Conservation (phyloP, 768 basidiomycete genomes). For the Boletellus ananiceps region DNA sequence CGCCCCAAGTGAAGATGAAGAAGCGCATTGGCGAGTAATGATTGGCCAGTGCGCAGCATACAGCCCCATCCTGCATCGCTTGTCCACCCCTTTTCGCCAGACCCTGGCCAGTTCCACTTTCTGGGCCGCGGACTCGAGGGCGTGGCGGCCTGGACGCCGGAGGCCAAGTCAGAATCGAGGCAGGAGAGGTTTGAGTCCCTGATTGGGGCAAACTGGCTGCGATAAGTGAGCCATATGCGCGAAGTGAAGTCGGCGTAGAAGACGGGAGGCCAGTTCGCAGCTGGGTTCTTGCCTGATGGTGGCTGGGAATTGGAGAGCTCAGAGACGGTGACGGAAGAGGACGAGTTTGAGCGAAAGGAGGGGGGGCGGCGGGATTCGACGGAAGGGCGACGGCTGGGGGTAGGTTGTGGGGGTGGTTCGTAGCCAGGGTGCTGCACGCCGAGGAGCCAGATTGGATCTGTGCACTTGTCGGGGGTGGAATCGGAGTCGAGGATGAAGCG, state of each 20-base stretch:
- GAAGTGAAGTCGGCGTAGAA: conserved; percentile 91
- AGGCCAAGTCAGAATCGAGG: conserved; percentile 36
- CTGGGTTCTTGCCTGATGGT: conserved; percentile 28
- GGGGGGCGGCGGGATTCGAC: conserved; percentile 38
- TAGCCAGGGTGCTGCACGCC: conserved; percentile 80
- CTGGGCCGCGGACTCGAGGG: conserved; percentile 42
- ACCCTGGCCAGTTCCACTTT: conserved; percentile 60
- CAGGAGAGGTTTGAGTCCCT: conserved; percentile 51
- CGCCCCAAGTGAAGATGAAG: conserved; percentile 70
- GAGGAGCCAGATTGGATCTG: conserved; percentile 85
- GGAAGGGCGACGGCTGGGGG: conserved; percentile 36
- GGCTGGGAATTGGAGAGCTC: conserved; percentile 37
- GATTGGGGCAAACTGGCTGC: conserved; percentile 81
- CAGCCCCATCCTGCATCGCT: conserved; percentile 90
- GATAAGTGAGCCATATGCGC: conserved; percentile 88
- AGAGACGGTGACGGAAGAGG: conserved; percentile 34
- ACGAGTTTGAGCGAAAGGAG: conserved; percentile 43
- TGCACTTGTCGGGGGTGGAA: conserved; percentile 74
- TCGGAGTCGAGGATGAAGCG: conserved; percentile 90
- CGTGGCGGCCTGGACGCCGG: conserved; percentile 30
- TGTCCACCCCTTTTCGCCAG: conserved; percentile 75
- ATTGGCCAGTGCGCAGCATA: conserved; percentile 87
- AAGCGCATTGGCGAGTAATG: conserved; percentile 76
- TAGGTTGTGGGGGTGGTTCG: conserved; percentile 37
- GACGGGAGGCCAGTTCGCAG: conserved; percentile 63